Evolutionary conservation across 1,139 yeast species (phyloP), one percentile per base, ranked within the genome.

Genomic region (Citeromyces siamensis): DNA sequence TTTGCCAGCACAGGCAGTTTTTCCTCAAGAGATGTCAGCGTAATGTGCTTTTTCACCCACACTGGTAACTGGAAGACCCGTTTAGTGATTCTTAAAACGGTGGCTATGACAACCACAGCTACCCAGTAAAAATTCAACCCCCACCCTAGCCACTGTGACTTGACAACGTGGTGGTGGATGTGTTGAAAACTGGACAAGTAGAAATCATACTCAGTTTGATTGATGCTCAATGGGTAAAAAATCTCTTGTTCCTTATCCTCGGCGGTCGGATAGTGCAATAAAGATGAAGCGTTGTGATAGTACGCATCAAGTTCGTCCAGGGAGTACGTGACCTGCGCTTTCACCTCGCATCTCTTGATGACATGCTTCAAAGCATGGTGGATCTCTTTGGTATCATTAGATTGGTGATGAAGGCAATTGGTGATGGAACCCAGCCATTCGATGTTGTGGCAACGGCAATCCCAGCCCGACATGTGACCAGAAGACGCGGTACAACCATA

Each of bases 391-490:
- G 52, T 43, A 19, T 46, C 44, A 27, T 49, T 44, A 1, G 58
- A 43, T 26, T 43, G 41, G 23, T 13, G 10, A 10, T 32, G 22
- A 13, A 63, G 50, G 46, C 69, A 64, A 34, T 49, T 53, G 1
- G 66, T 51, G 1, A 62, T 53, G 0, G 65, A 53, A 1, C 65
- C 65, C 18, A 62, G 38, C 66, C 66, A 64, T 35, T 61, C 55
- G 14, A 51, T 41, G 41, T 62, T 61, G 4, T 45, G 45, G 42
- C 69, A 64, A 12, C 60, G 58, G 38, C 69, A 64, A 17, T 41
- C 43, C 38, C 58, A 56, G n/a, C 55, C 50, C 13, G 40, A 44
- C 42, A 50, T 54, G 26, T 32, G 35, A n/a, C 53, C 52, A 1
- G 55, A 48, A 8, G 52, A 50, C 4, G 58, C 41, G 19, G 46